A percentile compares a stretch with the other conserved stretches of the same genome.
Evolutionary conservation across 331 rosid species (phyloP).

Genomic region (Pyracantha coccinea): DNA sequence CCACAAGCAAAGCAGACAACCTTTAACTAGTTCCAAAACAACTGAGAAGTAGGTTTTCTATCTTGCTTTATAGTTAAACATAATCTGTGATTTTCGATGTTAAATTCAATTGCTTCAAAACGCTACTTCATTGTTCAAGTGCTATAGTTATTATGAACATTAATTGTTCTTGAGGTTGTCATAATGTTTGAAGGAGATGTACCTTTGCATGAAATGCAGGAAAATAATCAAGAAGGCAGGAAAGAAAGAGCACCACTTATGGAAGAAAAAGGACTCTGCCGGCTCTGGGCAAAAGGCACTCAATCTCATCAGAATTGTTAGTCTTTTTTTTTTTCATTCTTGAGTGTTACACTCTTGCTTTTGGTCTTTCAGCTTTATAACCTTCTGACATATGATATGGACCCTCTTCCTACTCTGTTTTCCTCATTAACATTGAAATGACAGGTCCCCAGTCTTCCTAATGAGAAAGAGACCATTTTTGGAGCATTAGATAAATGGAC

Average conservation of each 20-base stretch:
- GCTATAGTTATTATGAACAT: background rate
- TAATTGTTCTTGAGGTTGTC: background rate
- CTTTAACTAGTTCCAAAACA: constrained; percentile 18
- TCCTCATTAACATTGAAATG: constrained; percentile 6
- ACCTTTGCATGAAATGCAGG: constrained; percentile 33
- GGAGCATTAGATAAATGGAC: constrained; percentile 90
- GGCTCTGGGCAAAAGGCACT: constrained; percentile 83
- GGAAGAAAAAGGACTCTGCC: constrained; percentile 71
- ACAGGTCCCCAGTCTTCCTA: constrained; percentile 63
- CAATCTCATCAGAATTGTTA: constrained; percentile 57
- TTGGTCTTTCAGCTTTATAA: background rate
- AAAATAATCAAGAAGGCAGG: constrained; percentile 34
- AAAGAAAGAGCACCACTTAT: constrained; percentile 61
- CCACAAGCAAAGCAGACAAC: constrained; percentile 18
- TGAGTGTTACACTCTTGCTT: background rate
- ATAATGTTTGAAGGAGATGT: background rate
- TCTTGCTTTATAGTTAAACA: background rate
- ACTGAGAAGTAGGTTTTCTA: constrained; percentile 40
- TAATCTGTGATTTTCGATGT: background rate
- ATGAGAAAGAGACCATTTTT: constrained; percentile 76
- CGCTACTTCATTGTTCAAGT: background rate
- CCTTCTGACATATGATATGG: background rate
- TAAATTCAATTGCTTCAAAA: background rate
- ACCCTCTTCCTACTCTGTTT: constrained; percentile 1
- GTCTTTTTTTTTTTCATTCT: constrained; percentile 4